Evolutionary conservation across 2,329 filamentous ascomycete species (phyloP).

Genomic region (Neoarthrinium moseri): DNA sequence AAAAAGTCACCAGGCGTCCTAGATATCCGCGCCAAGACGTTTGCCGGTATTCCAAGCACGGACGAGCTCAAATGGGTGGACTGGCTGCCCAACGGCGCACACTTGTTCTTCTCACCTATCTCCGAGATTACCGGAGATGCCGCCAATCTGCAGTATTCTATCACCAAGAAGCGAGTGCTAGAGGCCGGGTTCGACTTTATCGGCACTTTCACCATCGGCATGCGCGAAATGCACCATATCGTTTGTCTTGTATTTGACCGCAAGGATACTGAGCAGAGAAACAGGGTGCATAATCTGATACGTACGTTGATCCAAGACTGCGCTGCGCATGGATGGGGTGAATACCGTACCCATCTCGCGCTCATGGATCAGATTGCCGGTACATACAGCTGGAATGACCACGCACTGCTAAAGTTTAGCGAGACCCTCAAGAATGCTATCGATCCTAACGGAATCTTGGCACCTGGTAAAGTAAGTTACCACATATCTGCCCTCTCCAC

Average conservation of each 20-base stretch:
- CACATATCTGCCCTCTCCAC: background rate
- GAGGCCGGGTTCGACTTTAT: conserved; percentile 18
- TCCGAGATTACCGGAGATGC: conserved; percentile 3
- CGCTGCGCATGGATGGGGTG: conserved; percentile 32
- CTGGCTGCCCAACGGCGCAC: conserved; percentile 39
- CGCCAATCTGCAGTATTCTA: conserved; percentile 30
- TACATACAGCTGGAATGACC: conserved; percentile 41
- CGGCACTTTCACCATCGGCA: conserved; percentile 4
- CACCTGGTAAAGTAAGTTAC: conserved; percentile 22
- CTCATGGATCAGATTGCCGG: conserved; percentile 43
- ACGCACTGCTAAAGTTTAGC: conserved; percentile 38
- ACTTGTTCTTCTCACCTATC: conserved; percentile 9
- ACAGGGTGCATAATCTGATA: background rate
- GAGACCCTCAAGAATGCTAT: conserved; percentile 40
- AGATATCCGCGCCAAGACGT: conserved; percentile 30
- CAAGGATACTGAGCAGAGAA: conserved; percentile 18
- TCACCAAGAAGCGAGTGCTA: conserved; percentile 33
- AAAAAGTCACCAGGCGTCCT: conserved; percentile 23
- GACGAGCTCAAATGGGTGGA: conserved; percentile 39
- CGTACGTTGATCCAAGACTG: background rate
- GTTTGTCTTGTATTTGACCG: conserved; percentile 33
- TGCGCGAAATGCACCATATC: conserved; percentile 42
- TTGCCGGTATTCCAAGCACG: conserved; percentile 34
- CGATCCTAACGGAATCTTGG: conserved; percentile 35
- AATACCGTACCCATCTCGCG: conserved; percentile 42